Evolutionary conservation across 2,329 filamentous ascomycete genomes (phyloP).

Genomic region (Aspergillus chevalieri): DNA sequence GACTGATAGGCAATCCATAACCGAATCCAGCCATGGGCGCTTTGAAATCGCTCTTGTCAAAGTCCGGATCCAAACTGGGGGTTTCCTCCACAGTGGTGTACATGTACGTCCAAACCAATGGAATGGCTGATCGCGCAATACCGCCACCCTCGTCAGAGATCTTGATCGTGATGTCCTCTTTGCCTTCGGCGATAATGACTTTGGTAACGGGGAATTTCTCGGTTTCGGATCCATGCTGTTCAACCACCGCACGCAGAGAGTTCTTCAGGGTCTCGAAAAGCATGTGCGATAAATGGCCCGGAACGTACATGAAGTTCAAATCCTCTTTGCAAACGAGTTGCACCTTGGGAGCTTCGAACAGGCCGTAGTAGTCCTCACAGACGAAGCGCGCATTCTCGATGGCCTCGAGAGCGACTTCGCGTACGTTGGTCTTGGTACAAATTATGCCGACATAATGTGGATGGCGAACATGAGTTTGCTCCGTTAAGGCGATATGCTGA

Average conservation of each 20-base stretch:
- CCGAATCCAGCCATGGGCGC: conserved; percentile 98
- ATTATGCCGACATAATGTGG: conserved; percentile 97
- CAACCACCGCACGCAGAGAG: conserved; percentile 91
- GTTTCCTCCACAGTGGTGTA: conserved; percentile 98
- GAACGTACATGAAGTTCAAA: conserved; percentile 98
- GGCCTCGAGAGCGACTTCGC: conserved; percentile 88
- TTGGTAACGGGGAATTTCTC: conserved; percentile 95
- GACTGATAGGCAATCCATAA: conserved; percentile 91
- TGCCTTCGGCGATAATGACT: conserved; percentile 93
- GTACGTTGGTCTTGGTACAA: conserved; percentile 96
- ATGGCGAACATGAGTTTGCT: conserved; percentile 82
- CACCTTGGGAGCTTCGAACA: conserved; percentile 94
- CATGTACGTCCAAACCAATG: conserved; percentile 99
- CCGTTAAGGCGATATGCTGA: conserved; percentile 93
- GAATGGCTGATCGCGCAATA: conserved; percentile 86
- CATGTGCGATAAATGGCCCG: conserved; percentile 98
- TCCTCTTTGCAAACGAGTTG: conserved; percentile 93
- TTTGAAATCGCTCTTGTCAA: conserved; percentile 99
- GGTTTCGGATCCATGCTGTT: conserved; percentile 89
- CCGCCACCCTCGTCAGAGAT: conserved; percentile 94
- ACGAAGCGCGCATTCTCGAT: conserved; percentile 99
- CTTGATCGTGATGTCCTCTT: conserved; percentile 99
- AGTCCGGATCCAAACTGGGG: conserved; percentile 90
- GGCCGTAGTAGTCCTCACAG: conserved; percentile 94
- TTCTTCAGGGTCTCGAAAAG: conserved; percentile 99